Evolutionary conservation across 2,329 filamentous ascomycete genomes (phyloP), one percentile per base, ranked within the genome.

Genomic region (Fusarium albosuccineum): DNA sequence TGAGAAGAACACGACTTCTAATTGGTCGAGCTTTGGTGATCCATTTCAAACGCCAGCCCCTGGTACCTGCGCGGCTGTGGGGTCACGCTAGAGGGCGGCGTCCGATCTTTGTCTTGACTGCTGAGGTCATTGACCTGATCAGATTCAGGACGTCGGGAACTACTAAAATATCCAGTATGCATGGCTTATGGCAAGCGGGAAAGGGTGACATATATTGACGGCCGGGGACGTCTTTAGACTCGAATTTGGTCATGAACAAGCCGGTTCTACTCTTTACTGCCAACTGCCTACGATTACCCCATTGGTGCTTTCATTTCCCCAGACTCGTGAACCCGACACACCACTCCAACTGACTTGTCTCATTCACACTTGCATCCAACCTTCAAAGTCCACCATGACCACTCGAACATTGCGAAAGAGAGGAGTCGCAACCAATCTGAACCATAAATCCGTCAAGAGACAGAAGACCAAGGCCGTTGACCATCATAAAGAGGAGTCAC

Each of bases 41-140:
- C 9, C 9, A n/a, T 6, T 45, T 30, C 42, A 34, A 22, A 22
- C 22, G 22, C 22, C 22, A 22, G 22, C 22, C 22, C 22, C 22
- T 22, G 10, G 45, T 13, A n/a, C 16, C 30, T 48, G 16, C 26
- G 9, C 29, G 22, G 4, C 13, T n/a, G n/a, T 22, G 45, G 10
- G 11, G 29, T 17, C 3, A 17, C 27, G n/a, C 29, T 17, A 5
- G 44, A 16, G 9, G 30, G 17, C 10, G 60, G 54, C 44, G 14
- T 42, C 42, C 66, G 66, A 69, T 69, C 66, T 39, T 56, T 50
- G 63, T 33, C 45, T 54, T 41, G 50, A 69, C 55, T 69, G 49
- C 64, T 67, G 66, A 64, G 67, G 67, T 69, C 67, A 69, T 69
- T 64, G 67, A 69, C 33, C 22, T 13, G 39, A 59, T 49, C 37